Evolutionary conservation across 441 rosid genomes (phyloP).

Genomic region (Mallotus repandus): DNA sequence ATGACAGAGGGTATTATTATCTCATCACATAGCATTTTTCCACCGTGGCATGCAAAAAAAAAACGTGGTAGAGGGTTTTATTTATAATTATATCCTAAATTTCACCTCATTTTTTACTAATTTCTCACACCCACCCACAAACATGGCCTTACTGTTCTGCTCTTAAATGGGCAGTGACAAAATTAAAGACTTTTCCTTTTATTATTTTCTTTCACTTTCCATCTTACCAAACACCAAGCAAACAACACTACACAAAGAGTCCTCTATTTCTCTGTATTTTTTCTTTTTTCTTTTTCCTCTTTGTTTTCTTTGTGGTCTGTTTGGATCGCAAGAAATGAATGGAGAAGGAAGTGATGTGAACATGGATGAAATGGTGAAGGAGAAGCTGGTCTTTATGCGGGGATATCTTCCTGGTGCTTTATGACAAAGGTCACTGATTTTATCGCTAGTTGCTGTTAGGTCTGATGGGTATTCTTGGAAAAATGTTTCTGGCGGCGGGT

Average conservation of each 20-base stretch:
- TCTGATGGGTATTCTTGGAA: conserved; percentile 47
- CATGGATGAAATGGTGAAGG: conserved; percentile 33
- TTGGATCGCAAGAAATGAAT: conserved; percentile 38
- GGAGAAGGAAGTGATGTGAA: conserved; percentile 44
- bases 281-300: background rate
- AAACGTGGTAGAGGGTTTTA: too few species aligned
- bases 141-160: too few species aligned
- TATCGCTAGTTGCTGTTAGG: conserved; percentile 59
- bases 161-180: background rate
- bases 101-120: too few species aligned
- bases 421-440: conserved; percentile 72
- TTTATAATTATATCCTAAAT: too few species aligned
- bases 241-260: background rate
- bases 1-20: too few species aligned
- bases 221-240: background rate
- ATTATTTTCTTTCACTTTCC: background rate
- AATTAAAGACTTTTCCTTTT: background rate
- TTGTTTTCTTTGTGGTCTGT: background rate
- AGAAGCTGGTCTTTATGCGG: conserved; percentile 68
- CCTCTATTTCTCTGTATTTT: too few species aligned
- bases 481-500: conserved; percentile 90
- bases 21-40: too few species aligned
- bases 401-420: conserved; percentile 93
- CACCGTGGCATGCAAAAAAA: too few species aligned
- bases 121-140: too few species aligned